Conservation (phyloP, 176 grass and related monocot species). For the Oryza glumipatula region DNA sequence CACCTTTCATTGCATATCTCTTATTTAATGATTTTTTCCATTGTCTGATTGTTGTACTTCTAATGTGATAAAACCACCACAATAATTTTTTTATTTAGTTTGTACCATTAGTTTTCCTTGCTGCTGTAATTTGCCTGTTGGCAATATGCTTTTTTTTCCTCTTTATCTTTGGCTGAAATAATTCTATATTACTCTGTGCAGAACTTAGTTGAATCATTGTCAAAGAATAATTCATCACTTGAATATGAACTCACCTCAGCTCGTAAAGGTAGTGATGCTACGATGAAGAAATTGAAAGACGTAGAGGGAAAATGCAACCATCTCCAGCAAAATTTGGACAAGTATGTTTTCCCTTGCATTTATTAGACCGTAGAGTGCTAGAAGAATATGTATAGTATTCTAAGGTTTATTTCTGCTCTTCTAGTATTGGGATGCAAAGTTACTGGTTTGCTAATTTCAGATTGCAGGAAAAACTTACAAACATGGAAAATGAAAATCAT, state of each 20-base stretch:
- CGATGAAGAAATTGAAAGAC: slow-evolving; percentile 85
- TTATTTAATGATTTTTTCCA: slow-evolving; percentile 3
- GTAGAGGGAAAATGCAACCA: slow-evolving; percentile 74
- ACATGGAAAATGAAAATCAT: slow-evolving; percentile 89
- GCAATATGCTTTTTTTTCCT: slow-evolving; percentile 19
- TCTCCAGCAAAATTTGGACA: slow-evolving; percentile 84
- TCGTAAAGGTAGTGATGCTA: slow-evolving; percentile 73
- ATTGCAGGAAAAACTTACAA: slow-evolving; percentile 84
- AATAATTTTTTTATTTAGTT: not conserved
- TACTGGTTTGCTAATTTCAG: slow-evolving; percentile 49
- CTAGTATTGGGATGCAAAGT: not conserved
- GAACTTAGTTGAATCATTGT: slow-evolving; percentile 77
- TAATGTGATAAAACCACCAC: not conserved
- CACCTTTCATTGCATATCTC: not conserved
- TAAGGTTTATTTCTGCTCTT: not conserved
- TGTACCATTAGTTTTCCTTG: slow-evolving; percentile 18
- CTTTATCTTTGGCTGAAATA: slow-evolving; percentile 13
- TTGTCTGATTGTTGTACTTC: slow-evolving; percentile 4
- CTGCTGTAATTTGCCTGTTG: not conserved
- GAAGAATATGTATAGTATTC: slow-evolving; percentile 2
- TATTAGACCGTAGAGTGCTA: slow-evolving; percentile 19
- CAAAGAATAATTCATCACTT: slow-evolving; percentile 68
- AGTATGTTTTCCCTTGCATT: slow-evolving; percentile 52
- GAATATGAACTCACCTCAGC: slow-evolving; percentile 75
- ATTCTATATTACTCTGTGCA: slow-evolving; percentile 51